Conservation (phyloP, 257 asterid genomes). For the Sherardia arvensis region DNA sequence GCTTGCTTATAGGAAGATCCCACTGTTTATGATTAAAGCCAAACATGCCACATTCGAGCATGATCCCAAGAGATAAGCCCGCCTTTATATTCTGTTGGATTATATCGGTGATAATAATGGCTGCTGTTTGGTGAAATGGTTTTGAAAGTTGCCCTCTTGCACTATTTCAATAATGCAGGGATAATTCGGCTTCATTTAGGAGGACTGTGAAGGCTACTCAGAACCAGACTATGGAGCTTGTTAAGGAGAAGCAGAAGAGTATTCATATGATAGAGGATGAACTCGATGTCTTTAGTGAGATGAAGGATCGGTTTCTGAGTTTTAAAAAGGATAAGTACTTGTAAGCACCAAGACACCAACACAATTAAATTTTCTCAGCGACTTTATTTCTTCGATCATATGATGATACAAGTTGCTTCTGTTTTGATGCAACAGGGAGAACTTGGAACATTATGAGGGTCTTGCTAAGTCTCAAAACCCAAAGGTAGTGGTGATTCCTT, state of each 20-base stretch:
- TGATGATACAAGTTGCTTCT: neutral
- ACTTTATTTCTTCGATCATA: neutral
- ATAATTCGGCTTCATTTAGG: conserved; percentile 38
- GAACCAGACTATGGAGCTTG: conserved; percentile 35
- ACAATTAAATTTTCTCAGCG: neutral
- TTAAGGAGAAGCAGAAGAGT: conserved; percentile 28
- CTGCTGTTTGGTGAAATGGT: conserved; percentile 5
- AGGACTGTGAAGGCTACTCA: conserved; percentile 46
- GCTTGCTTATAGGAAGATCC: conserved; percentile 39
- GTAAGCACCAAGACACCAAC: conserved; percentile 34
- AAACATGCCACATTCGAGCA: conserved; percentile 37
- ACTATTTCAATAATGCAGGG: conserved; percentile 24
- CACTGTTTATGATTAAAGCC: conserved; percentile 41
- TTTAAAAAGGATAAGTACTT: conserved; percentile 72
- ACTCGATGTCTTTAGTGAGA: conserved; percentile 46
- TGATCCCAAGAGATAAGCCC: conserved; percentile 49
- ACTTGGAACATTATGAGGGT: conserved; percentile 49
- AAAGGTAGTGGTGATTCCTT: conserved; percentile 38
- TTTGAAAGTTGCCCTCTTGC: conserved; percentile 14
- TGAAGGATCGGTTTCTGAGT: conserved; percentile 66
- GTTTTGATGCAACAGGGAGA: conserved; percentile 39
- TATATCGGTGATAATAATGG: conserved; percentile 1
- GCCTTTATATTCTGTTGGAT: conserved; percentile 18
- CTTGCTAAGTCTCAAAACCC: conserved; percentile 76
- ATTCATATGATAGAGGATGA: conserved; percentile 22